Percentiles rank a stretch among this genome's conserved stretches.
phyloP scores from a whole-genome alignment of 2,329 filamentous ascomycete genomes.

The Fusarium protoensiforme region DNA sequence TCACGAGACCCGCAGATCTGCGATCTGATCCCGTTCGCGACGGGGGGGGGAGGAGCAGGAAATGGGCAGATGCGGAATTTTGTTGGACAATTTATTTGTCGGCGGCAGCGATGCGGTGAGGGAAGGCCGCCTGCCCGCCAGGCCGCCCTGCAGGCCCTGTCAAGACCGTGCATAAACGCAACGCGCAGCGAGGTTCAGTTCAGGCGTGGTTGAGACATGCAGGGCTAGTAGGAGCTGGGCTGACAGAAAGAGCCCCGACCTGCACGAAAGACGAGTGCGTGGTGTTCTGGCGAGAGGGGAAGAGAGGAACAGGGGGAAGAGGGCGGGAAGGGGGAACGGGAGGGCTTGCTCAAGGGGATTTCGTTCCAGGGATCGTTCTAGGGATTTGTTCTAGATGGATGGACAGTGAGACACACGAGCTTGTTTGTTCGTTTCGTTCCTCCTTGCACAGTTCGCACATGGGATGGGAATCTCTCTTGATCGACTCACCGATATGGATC shows the following conservation, averaged over 20 bases:
- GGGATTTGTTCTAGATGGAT: background rate
- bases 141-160: background rate
- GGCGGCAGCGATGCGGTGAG: slow-evolving; percentile 27
- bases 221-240: background rate
- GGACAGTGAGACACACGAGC: background rate
- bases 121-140: background rate
- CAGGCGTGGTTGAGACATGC: background rate
- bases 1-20: slow-evolving; percentile 30
- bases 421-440: background rate
- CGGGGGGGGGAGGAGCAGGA: background rate
- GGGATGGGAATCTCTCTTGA: background rate
- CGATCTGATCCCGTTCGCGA: slow-evolving; percentile 28
- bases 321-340: background rate
- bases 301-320: background rate
- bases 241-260: background rate
- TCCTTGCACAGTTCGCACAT: background rate
- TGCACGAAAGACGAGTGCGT: background rate
- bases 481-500: slow-evolving; percentile 13
- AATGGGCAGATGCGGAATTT: slow-evolving; percentile 14
- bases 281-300: background rate
- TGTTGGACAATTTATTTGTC: background rate
- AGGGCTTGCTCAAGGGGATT: background rate
- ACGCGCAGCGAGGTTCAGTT: slow-evolving; percentile 16
- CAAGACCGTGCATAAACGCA: slow-evolving; percentile 8
- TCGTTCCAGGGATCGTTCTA: background rate